Conservation (phyloP, 2,329 filamentous ascomycete genomes). For the Boeremia exigua region DNA sequence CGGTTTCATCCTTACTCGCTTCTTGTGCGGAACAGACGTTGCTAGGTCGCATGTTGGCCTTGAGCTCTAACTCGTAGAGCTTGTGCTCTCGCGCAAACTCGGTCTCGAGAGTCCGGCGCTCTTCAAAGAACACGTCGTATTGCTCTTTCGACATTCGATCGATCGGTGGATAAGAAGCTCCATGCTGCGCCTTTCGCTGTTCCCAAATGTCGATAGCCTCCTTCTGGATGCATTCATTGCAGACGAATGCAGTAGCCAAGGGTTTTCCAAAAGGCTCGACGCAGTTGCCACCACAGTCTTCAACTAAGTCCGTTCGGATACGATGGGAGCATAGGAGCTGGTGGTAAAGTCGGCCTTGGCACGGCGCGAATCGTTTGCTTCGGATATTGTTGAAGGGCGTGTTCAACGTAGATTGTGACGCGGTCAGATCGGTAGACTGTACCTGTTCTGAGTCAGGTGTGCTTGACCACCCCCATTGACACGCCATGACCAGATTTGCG, state of each 20-base stretch:
- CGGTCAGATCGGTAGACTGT: slow-evolving; percentile 18
- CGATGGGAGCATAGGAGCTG: slow-evolving; percentile 45
- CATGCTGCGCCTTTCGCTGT: slow-evolving; percentile 34
- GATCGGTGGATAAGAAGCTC: slow-evolving; percentile 35
- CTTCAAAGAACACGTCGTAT: slow-evolving; percentile 41
- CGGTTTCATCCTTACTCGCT: slow-evolving; percentile 38
- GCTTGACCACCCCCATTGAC: slow-evolving; percentile 44
- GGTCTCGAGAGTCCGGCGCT: slow-evolving; percentile 36
- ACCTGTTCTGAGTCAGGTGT: slow-evolving; percentile 25
- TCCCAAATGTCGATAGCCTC: slow-evolving; percentile 38
- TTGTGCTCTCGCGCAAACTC: slow-evolving; percentile 35
- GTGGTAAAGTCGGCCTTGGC: slow-evolving; percentile 45
- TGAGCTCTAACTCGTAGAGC: slow-evolving; percentile 36
- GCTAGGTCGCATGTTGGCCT: slow-evolving; percentile 32
- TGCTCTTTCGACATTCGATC: slow-evolving; percentile 40
- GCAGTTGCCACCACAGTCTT: slow-evolving; percentile 45
- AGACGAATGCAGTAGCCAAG: slow-evolving; percentile 34
- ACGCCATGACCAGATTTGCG: slow-evolving; percentile 41
- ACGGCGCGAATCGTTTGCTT: slow-evolving; percentile 41
- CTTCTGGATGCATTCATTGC: slow-evolving; percentile 41
- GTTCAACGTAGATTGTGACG: slow-evolving; percentile 12
- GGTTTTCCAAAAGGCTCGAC: slow-evolving; percentile 35
- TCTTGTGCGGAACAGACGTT: slow-evolving; percentile 40
- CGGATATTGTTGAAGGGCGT: slow-evolving; percentile 29
- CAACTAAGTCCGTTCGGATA: slow-evolving; percentile 44